Conservation (phyloP, 306 rosid species). For the Vigna radiata region DNA sequence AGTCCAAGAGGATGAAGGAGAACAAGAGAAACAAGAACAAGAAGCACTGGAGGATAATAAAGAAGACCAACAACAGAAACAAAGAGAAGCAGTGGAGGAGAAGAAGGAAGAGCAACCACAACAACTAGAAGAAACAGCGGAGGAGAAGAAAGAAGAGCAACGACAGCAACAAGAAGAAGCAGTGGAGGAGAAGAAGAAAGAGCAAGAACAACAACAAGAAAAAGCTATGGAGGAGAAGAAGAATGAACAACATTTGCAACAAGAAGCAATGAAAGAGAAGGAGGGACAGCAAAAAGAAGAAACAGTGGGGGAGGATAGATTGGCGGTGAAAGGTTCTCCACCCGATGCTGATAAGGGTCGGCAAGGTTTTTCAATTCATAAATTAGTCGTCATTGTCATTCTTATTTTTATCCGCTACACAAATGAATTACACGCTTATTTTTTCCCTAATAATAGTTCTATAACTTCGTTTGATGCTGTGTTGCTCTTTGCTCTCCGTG, state of each 20-base stretch:
- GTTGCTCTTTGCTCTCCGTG: neutral
- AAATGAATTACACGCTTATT: neutral
- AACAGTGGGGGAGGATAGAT: conserved; percentile 26
- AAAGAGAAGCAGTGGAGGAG: neutral
- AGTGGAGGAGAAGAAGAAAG: neutral
- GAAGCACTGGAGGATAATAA: neutral
- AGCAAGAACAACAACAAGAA: neutral
- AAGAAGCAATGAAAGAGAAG: neutral
- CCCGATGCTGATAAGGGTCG: conserved; percentile 17
- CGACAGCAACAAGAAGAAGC: neutral
- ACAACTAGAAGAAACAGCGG: neutral
- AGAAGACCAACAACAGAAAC: neutral
- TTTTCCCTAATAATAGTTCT: neutral
- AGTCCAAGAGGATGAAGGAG: neutral
- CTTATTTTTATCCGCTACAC: neutral
- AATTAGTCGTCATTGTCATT: conserved; percentile 16
- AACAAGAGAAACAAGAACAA: neutral
- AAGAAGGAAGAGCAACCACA: neutral
- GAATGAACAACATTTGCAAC: neutral
- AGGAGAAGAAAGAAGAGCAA: neutral
- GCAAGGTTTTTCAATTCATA: conserved; percentile 47
- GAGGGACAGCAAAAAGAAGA: neutral
- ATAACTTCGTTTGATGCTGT: conserved; percentile 21
- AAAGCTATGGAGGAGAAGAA: conserved; percentile 18
- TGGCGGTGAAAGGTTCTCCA: conserved; percentile 44